phyloP scores from a whole-genome alignment of 164 flowering plant species.

The Amborella trichopoda region DNA sequence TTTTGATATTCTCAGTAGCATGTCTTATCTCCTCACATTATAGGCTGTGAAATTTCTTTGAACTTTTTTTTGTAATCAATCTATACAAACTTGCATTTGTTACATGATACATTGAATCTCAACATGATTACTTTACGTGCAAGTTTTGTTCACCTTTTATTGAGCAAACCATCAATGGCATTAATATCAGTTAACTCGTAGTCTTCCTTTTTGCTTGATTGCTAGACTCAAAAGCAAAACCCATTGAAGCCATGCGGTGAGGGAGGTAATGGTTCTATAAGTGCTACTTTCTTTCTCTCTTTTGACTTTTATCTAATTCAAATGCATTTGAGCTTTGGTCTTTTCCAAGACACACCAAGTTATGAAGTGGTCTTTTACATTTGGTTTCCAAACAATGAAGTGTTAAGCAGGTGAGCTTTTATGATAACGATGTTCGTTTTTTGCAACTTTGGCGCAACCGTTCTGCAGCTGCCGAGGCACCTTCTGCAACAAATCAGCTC shows the following conservation, averaged over 20 bases:
- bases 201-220: slow-evolving; percentile 13
- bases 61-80: no score
- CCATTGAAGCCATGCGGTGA: slow-evolving; percentile 93
- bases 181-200: no score
- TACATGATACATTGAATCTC: no score
- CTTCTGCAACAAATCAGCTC: slow-evolving; percentile 61
- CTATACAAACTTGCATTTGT: no score
- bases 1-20: no score
- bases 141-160: no score
- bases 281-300: background rate
- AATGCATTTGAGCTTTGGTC: no score
- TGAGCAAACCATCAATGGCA: no score
- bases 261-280: slow-evolving; percentile 56
- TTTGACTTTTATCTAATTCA: background rate
- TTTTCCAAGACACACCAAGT: no score
- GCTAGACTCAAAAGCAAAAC: slow-evolving; percentile 70
- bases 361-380: background rate
- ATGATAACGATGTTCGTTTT: slow-evolving; percentile 89
- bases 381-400: slow-evolving; percentile 19
- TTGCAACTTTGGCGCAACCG: slow-evolving; percentile 96
- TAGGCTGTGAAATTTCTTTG: no score
- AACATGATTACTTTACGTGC: no score
- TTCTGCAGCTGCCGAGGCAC: slow-evolving; percentile 93
- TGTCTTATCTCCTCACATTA: no score
- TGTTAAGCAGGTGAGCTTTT: slow-evolving; percentile 95